These are phyloP conservation scores for Didymella pomorum DNA, from an alignment of 2,329 filamentous ascomycete species.

Conservation along the genomic window DNA sequence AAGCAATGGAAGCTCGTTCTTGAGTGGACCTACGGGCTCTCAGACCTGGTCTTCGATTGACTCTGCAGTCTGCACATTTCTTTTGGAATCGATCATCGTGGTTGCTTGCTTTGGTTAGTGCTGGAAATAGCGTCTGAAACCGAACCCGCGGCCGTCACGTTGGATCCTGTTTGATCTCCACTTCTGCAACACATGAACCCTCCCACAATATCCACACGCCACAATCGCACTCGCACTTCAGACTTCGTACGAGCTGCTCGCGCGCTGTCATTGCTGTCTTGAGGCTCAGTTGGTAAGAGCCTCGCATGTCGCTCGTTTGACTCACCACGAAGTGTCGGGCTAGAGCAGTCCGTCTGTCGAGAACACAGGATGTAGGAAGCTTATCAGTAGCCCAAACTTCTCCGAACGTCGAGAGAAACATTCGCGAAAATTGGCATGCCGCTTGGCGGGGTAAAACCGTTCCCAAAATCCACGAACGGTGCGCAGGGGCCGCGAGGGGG, in stretches of 20 bases:
- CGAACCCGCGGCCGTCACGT: conserved; percentile 30
- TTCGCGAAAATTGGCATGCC: conserved; percentile 27
- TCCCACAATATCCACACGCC: conserved; percentile 15
- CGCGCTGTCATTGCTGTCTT: conserved; percentile 21
- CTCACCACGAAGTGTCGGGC: conserved; percentile 17
- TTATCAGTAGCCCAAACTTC: neutral
- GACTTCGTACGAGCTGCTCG: conserved; percentile 6
- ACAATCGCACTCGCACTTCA: conserved; percentile 10
- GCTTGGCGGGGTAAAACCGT: conserved; percentile 36
- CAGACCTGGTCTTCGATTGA: neutral
- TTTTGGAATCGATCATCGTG: conserved; percentile 19
- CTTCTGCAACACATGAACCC: conserved; percentile 31
- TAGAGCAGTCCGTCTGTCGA: conserved; percentile 22
- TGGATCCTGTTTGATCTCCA: conserved; percentile 22
- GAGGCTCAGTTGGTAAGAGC: conserved; percentile 27
- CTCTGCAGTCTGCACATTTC: neutral
- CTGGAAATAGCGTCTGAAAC: conserved; percentile 16
- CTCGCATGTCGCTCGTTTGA: conserved; percentile 16
- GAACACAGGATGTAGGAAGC: conserved; percentile 7
- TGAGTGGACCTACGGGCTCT: no score
- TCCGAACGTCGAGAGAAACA: conserved; percentile 12
- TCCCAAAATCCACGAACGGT: conserved; percentile 24
- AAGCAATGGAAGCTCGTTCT: neutral
- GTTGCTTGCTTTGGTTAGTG: conserved; percentile 15
- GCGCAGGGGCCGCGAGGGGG: conserved; percentile 30